Conservation (phyloP, 2,329 filamentous ascomycete species). For the Apiospora phragmitis region DNA sequence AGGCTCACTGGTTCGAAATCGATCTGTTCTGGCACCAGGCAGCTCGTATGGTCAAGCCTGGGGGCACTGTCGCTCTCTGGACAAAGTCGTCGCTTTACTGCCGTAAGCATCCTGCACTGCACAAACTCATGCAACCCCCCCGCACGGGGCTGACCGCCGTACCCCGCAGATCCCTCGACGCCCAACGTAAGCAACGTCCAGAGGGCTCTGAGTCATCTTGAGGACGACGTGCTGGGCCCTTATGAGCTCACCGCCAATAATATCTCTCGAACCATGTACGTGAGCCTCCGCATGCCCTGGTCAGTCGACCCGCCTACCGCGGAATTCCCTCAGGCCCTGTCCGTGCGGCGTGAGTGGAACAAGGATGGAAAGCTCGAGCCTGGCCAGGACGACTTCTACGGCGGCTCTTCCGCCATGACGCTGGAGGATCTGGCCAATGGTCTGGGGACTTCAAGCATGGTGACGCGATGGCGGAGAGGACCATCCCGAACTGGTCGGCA, state of each 20-base stretch:
- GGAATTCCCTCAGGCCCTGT: slow-evolving; percentile 24
- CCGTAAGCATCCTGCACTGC: not conserved
- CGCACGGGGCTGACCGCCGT: not conserved
- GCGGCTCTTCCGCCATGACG: slow-evolving; percentile 19
- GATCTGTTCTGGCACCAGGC: slow-evolving; percentile 44
- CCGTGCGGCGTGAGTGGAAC: slow-evolving; percentile 25
- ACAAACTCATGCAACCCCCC: slow-evolving; percentile 14
- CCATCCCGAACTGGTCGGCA: slow-evolving; percentile 34
- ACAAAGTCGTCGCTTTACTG: slow-evolving; percentile 29
- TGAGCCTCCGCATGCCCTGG: slow-evolving; percentile 46
- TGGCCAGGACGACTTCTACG: slow-evolving; percentile 14
- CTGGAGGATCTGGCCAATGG: slow-evolving; percentile 27
- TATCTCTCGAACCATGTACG: slow-evolving; percentile 39
- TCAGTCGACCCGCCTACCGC: slow-evolving; percentile 19
- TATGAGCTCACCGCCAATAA: slow-evolving; percentile 39
- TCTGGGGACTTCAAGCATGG: slow-evolving; percentile 36
- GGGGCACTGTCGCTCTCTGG: slow-evolving; percentile 49
- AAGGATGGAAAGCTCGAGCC: slow-evolving; percentile 24
- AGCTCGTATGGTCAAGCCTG: slow-evolving; percentile 44
- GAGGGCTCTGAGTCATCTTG: slow-evolving; percentile 35
- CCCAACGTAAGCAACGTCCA: slow-evolving; percentile 39
- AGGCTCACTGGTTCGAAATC: slow-evolving; percentile 54
- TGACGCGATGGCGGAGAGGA: slow-evolving; percentile 41
- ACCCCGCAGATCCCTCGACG: slow-evolving; percentile 30
- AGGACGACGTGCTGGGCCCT: slow-evolving; percentile 35